These are phyloP conservation scores for Amborella trichopoda DNA, from an alignment of 164 flowering plant species.

Conservation along the genomic window DNA sequence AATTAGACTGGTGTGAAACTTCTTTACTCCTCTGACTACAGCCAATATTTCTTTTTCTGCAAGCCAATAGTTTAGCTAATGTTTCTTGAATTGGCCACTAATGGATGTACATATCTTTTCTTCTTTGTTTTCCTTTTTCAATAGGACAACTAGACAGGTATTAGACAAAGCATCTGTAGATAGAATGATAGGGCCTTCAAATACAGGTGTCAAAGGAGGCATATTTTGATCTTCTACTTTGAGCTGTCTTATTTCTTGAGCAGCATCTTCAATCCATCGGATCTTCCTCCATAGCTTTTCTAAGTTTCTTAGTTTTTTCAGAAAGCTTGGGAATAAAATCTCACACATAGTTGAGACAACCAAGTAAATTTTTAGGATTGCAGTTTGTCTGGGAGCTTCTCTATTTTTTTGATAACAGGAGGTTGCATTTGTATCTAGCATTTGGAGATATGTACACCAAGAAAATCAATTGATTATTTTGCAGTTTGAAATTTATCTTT, in stretches of 20 bases:
- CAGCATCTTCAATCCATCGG: background rate
- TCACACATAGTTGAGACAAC: no score
- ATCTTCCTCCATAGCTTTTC: background rate
- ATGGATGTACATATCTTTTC: background rate
- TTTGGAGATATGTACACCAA: no score
- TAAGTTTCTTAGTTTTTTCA: background rate
- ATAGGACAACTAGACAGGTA: background rate
- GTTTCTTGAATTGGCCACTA: background rate
- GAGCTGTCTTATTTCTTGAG: background rate
- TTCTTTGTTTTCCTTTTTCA: background rate
- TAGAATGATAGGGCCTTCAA: background rate
- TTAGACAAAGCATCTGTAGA: background rate
- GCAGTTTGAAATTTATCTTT: no score
- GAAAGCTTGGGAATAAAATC: background rate
- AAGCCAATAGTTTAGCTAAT: background rate
- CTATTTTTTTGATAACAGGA: no score
- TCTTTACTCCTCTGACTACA: background rate
- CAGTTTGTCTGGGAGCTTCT: no score
- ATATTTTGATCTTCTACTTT: no score
- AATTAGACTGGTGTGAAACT: background rate
- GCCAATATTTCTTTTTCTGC: constrained; percentile 1
- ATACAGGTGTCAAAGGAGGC: no score
- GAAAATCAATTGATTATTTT: no score
- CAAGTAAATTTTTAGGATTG: no score
- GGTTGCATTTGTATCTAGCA: no score